Evolutionary conservation across 257 asterid genomes (phyloP).

Genomic region (Jacaranda mimosifolia): DNA sequence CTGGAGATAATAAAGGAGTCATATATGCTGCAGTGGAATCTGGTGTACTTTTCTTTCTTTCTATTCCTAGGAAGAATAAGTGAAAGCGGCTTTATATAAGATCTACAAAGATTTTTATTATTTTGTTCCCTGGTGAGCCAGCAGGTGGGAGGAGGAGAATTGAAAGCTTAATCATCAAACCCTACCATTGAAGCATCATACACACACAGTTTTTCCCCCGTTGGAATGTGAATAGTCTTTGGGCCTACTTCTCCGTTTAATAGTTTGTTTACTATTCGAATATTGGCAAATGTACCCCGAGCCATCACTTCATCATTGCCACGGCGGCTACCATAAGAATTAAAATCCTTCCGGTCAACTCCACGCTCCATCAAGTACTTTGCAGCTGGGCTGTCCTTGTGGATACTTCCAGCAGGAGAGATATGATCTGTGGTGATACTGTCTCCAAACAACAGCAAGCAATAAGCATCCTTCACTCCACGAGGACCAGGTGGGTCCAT

Average conservation of each 20-base stretch:
- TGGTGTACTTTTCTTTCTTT: not conserved
- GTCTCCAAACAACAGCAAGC: conserved; percentile 90
- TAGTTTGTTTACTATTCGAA: conserved; percentile 81
- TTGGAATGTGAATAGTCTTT: conserved; percentile 86
- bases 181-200: conserved; percentile 90
- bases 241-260: conserved; percentile 93
- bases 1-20: not conserved
- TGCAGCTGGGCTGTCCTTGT: conserved; percentile 94
- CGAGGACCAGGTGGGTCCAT: conserved; percentile 89
- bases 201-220: conserved; percentile 82
- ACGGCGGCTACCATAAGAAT: conserved; percentile 96
- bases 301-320: conserved; percentile 98
- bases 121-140: not conserved
- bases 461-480: conserved; percentile 87
- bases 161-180: conserved; percentile 15
- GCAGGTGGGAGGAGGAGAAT: not conserved
- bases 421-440: conserved; percentile 96
- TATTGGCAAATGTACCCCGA: conserved; percentile 95
- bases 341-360: conserved; percentile 88
- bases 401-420: conserved; percentile 97
- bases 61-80: too few species aligned
- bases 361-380: conserved; percentile 84
- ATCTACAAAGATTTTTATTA: not conserved
- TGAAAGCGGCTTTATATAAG: not conserved
- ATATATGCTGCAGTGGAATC: not conserved